Evolutionary conservation across 148 eudicot genomes (phyloP).

Genomic region (Amaranthus hypochondriacus): DNA sequence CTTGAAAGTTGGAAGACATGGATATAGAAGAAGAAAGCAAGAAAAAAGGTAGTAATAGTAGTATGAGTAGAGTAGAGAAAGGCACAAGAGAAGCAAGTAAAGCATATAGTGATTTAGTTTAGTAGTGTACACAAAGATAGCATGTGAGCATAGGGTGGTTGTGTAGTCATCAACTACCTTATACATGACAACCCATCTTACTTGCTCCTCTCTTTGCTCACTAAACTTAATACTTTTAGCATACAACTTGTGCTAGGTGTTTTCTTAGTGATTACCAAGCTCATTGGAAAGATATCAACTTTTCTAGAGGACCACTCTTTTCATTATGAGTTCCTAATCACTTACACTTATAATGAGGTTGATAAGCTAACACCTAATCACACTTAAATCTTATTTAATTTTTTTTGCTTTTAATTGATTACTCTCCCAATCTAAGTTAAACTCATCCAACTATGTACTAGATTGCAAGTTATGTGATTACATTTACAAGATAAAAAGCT

Average conservation of each 20-base stretch:
- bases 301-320: conserved; percentile 21
- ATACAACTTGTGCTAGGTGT: conserved; percentile 36
- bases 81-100: conserved; percentile 18
- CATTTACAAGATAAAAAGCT: neutral
- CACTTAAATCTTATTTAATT: neutral
- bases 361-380: conserved; percentile 21
- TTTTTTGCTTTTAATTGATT: neutral
- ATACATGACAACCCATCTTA: conserved; percentile 62
- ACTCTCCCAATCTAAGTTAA: conserved; percentile 6
- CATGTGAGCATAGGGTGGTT: conserved; percentile 60
- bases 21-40: neutral
- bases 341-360: conserved; percentile 15
- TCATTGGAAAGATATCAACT: conserved; percentile 24
- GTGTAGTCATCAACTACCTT: conserved; percentile 69
- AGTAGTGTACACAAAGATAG: conserved; percentile 44
- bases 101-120: conserved; percentile 18
- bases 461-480: neutral
- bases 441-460: neutral
- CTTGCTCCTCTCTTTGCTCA: conserved; percentile 25
- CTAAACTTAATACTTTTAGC: conserved; percentile 27
- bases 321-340: conserved; percentile 14
- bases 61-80: conserved; percentile 6
- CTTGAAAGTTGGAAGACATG: conserved; percentile 22
- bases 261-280: conserved; percentile 29
- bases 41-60: neutral